Evolutionary conservation across 495 filamentous ascomycete genomes (phyloP), one percentile per base, ranked within the genome.

Genomic region (Podospora anserina): DNA sequence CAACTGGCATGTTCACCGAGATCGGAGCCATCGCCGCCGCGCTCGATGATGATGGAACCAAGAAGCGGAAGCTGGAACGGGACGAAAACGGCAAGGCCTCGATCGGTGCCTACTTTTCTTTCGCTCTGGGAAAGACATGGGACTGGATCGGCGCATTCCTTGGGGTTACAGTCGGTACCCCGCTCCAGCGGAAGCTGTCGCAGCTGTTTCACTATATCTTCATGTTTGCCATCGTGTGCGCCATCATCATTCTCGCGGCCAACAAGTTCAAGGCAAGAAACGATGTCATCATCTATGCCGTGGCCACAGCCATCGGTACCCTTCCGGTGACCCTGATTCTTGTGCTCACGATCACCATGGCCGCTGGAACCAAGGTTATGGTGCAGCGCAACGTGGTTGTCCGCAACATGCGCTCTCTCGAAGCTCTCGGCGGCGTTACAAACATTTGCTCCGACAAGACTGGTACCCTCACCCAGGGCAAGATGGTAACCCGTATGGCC

Each of bases 371-470:
- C 69, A 90, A 89, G 18, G 83, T 85, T 26, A 94, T 95, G 91
- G 85, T 88, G 1, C 86, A 88, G 71, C 84, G 88, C 5, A 89
- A 92, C 70, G 92, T 94, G 19, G 88, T 94, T 59, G 88, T 93
- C 49, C 88, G 76, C 65, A 80, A 92, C 73, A 81, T 94, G 26
- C 88, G 88, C 67, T 89, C 89, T 20, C 84, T 95, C 16, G 92
- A 94, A 77, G 91, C 92, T 0, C 87, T 95, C 55, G 92, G 91
- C 19, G 92, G 90, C 44, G 89, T 94, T 28, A 94, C 90, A 49
- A 92, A 94, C 69, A 94, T 95, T 67, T 94, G 91, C 77, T 92
- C 88, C 9, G 92, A 95, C 77, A 95, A 95, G 74, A 95, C 92
- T 0, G 92, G 92, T 1, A 95, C 92, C 0, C 79, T 94, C n/a